Evolutionary conservation across 2,329 filamentous ascomycete species (phyloP).

Genomic region (Monilinia aucupariae): DNA sequence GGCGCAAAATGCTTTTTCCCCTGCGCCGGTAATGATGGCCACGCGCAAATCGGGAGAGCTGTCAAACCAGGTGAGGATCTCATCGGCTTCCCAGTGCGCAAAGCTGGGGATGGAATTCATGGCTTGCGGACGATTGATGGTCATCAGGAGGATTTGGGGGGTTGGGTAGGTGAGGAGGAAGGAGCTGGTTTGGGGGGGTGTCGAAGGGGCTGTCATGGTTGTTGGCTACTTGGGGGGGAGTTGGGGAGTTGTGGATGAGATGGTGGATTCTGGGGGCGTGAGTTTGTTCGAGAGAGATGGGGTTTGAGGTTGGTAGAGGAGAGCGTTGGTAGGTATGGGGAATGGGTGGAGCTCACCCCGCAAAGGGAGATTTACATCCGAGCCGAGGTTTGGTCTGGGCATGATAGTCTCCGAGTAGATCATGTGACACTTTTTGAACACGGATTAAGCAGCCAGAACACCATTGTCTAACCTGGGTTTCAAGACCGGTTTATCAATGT

Average conservation of each 20-base stretch:
- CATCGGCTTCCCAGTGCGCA: conserved; percentile 39
- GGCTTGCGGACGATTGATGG: conserved; percentile 48
- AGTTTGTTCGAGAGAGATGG: conserved; percentile 35
- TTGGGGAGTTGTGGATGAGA: conserved; percentile 33
- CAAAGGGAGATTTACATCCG: background rate
- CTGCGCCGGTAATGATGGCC: conserved; percentile 58
- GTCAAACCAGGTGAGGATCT: conserved; percentile 57
- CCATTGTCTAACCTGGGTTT: background rate
- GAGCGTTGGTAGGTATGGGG: background rate
- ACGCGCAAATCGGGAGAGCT: conserved; percentile 53
- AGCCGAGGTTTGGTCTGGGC: conserved; percentile 7
- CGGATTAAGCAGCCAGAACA: background rate
- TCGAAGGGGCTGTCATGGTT: conserved; percentile 37
- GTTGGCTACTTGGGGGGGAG: conserved; percentile 24
- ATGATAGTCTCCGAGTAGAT: background rate
- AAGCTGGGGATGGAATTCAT: conserved; percentile 44
- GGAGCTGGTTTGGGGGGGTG: conserved; percentile 19
- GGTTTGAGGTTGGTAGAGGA: conserved; percentile 20
- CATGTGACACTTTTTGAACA: background rate
- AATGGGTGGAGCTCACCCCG: conserved; percentile 2
- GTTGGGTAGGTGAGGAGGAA: conserved; percentile 41
- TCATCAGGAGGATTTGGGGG: conserved; percentile 52
- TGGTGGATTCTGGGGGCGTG: conserved; percentile 37
- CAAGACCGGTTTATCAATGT: background rate
- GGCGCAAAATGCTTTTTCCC: conserved; percentile 59